Conservation (phyloP, 805 yeast genomes). For the Deakozyma indianensis region DNA sequence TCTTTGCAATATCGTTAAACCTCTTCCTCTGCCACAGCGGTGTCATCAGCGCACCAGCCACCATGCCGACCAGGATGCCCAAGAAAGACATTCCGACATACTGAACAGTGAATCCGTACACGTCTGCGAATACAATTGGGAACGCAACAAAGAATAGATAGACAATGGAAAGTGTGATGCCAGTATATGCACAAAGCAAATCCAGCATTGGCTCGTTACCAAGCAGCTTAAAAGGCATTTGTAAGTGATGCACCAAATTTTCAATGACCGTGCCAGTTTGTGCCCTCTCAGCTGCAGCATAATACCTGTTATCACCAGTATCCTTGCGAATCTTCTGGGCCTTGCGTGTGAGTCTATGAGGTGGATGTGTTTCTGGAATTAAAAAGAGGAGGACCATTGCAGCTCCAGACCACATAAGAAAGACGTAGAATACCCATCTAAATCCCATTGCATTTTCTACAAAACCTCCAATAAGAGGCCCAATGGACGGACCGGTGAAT, state of each 20-base stretch:
- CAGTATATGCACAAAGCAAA: slow-evolving; percentile 36
- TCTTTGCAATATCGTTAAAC: slow-evolving; percentile 16
- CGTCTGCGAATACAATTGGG: slow-evolving; percentile 46
- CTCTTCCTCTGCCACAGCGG: neutral
- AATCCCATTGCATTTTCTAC: slow-evolving; percentile 46
- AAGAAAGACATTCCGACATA: slow-evolving; percentile 34
- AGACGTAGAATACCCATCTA: slow-evolving; percentile 62
- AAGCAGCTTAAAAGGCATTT: slow-evolving; percentile 53
- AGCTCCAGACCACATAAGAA: slow-evolving; percentile 23
- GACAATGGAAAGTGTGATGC: slow-evolving; percentile 30
- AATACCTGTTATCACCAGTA: slow-evolving; percentile 35
- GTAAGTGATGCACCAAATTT: slow-evolving; percentile 39
- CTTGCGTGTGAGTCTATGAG: slow-evolving; percentile 33
- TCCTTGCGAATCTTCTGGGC: slow-evolving; percentile 36
- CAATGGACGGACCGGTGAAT: slow-evolving; percentile 55
- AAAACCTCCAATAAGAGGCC: slow-evolving; percentile 49
- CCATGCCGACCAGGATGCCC: slow-evolving; percentile 32
- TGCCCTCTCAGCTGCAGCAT: slow-evolving; percentile 54
- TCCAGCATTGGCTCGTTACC: slow-evolving; percentile 29
- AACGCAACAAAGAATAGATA: slow-evolving; percentile 54
- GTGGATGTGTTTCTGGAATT: slow-evolving; percentile 54
- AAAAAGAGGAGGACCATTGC: slow-evolving; percentile 26
- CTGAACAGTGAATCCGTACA: slow-evolving; percentile 43
- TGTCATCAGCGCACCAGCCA: slow-evolving; percentile 20
- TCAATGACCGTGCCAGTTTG: neutral